phyloP scores from a whole-genome alignment of 1,284 basidiomycete species.

The Thecaphora frezii region DNA sequence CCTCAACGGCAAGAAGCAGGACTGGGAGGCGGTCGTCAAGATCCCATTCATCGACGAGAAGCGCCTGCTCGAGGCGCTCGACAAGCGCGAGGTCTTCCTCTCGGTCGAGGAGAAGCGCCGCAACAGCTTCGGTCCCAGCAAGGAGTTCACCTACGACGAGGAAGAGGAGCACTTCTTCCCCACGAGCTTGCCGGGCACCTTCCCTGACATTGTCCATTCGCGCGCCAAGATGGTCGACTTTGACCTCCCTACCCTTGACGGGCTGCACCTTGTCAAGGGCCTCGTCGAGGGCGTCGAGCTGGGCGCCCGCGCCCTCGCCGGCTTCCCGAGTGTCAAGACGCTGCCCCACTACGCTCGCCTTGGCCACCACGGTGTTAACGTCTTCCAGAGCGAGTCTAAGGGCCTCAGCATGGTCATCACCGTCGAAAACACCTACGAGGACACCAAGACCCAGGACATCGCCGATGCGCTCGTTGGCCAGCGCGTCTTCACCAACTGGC shows the following conservation, averaged over 20 bases:
- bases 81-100: slow-evolving; percentile 75
- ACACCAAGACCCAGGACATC: slow-evolving; percentile 67
- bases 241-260: slow-evolving; percentile 75
- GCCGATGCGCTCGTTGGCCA: slow-evolving; percentile 69
- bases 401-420: slow-evolving; percentile 91
- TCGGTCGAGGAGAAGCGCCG: slow-evolving; percentile 75
- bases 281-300: slow-evolving; percentile 85
- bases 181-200: slow-evolving; percentile 89
- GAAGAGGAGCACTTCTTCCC: slow-evolving; percentile 70
- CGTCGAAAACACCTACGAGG: slow-evolving; percentile 75
- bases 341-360: slow-evolving; percentile 77
- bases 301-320: slow-evolving; percentile 82
- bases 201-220: slow-evolving; percentile 84
- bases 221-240: slow-evolving; percentile 78
- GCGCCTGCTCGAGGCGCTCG: slow-evolving; percentile 70
- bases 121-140: slow-evolving; percentile 78
- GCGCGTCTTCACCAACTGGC: slow-evolving; percentile 84
- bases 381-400: slow-evolving; percentile 84
- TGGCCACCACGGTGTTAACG: slow-evolving; percentile 85
- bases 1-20: slow-evolving; percentile 95
- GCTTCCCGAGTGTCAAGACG: slow-evolving; percentile 92
- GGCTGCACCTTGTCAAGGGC: slow-evolving; percentile 80
- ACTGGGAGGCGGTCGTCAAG: slow-evolving; percentile 98
- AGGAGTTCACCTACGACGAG: slow-evolving; percentile 73
- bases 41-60: slow-evolving; percentile 95